Evolutionary conservation across 75 land plant species (phyloP), one percentile per base, ranked within the genome.

Genomic region (Larix kaempferi): DNA sequence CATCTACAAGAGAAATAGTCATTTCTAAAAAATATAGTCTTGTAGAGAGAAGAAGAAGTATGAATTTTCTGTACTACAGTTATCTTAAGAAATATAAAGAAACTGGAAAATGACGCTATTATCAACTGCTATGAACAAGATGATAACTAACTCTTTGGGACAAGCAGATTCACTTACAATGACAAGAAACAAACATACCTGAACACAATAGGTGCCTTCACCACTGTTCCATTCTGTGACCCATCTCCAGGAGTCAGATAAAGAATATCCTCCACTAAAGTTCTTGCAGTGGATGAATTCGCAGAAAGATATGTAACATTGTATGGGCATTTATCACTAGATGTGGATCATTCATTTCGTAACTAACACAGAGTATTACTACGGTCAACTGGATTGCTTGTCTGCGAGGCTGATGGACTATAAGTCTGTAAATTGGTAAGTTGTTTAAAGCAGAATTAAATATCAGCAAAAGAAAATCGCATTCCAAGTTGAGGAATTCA

Each of bases 261-360:
- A 25, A 95, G 66, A 58, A 95, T 80, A 84, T 93, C 98, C 83
- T 93, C 79, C 23, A 95, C 92, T 75, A 95, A 84, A 74, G 63
- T 19, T 35, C 96, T 94, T 73, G 87, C 76, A 21, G 94, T 82
- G 14, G 92, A 88, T 25, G 94, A 88, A 73, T 83, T 80, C 22
- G 49, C 69, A 23, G 89, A 86, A 13, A 89, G 75, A 80, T 94
- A 94, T 6, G 57, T 54, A 69, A 86, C 75, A 33, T 74, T 75
- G 74, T 91, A 94, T 54, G 90, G 89, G 80, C 96, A 94, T 74
- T 55, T 66, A 56, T 71, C 56, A 5, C 41, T 61, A 57, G 73
- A 29, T 13, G 58, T 71, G 25, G 82, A 37, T 33, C 93, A 93
- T 35, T 35, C 27, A 0, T 39, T 57, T 19, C 23, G 35, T 10